Evolutionary conservation across 2,329 filamentous ascomycete species (phyloP).

Genomic region (Chrysoporthe cubensis): DNA sequence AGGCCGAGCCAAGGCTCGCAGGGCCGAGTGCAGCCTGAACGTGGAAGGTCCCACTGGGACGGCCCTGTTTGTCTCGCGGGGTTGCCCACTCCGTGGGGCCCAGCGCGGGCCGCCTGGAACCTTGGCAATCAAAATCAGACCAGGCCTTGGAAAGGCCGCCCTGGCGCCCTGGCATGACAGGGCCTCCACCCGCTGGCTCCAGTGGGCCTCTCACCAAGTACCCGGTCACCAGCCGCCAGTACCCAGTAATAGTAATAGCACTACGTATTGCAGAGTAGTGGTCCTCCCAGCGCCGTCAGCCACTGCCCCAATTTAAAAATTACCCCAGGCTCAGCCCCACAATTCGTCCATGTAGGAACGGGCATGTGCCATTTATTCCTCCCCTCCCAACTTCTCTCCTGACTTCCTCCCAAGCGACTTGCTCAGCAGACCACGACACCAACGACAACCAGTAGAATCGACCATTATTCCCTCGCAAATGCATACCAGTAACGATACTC

Average conservation of each 20-base stretch:
- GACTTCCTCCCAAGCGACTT: constrained; percentile 25
- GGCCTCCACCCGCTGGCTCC: not conserved
- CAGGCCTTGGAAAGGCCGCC: not conserved
- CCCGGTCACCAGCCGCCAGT: not conserved
- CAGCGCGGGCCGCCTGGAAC: not conserved
- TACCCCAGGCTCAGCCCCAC: constrained; percentile 4
- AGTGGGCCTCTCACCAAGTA: not conserved
- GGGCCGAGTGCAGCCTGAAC: not conserved
- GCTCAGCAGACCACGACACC: constrained; percentile 25
- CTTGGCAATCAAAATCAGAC: not conserved
- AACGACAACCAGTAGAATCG: constrained; percentile 24
- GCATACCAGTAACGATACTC: constrained; percentile 56
- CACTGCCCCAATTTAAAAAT: constrained; percentile 2
- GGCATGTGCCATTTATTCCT: constrained; percentile 3
- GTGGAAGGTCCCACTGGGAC: constrained; percentile 4
- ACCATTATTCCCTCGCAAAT: constrained; percentile 47
- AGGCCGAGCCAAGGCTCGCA: not conserved
- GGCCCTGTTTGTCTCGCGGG: constrained; percentile 6
- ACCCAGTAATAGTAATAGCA: not conserved
- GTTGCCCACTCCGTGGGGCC: constrained; percentile 9
- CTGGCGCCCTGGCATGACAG: not conserved
- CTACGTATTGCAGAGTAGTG: too few species aligned
- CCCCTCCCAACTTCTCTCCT: constrained; percentile 15
- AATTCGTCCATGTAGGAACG: not conserved
- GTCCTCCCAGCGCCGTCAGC: not conserved